A percentile compares a stretch with the other conserved stretches of the same genome.
Conservation (phyloP, 1,284 basidiomycete species). For the Puccinia polysora region DNA sequence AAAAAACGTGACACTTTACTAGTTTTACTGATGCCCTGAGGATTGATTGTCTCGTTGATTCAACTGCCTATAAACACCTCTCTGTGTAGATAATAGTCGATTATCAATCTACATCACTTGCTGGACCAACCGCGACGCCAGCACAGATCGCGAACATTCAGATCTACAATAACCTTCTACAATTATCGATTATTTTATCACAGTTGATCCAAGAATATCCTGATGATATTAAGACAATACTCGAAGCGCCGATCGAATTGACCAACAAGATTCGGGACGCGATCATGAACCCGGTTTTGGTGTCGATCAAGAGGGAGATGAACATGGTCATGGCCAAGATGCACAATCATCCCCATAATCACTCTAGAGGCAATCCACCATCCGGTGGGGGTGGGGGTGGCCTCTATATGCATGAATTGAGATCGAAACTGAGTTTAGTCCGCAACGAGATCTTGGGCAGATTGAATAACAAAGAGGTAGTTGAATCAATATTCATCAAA, state of each 20-base stretch:
- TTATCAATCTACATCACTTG: slow-evolving; percentile 67
- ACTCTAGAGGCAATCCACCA: slow-evolving; percentile 64
- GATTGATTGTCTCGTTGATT: background rate
- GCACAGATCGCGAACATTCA: slow-evolving; percentile 72
- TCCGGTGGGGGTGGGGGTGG: slow-evolving; percentile 63
- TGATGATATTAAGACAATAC: slow-evolving; percentile 60
- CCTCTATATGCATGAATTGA: slow-evolving; percentile 80
- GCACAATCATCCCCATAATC: slow-evolving; percentile 62
- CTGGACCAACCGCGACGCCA: slow-evolving; percentile 70
- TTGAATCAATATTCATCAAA: slow-evolving; percentile 26
- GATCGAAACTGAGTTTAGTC: slow-evolving; percentile 75
- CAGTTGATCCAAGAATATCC: slow-evolving; percentile 68
- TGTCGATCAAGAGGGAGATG: slow-evolving; percentile 71
- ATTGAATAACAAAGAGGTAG: slow-evolving; percentile 65
- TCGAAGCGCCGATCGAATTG: slow-evolving; percentile 66
- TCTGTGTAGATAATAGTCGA: slow-evolving; percentile 65
- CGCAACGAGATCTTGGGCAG: slow-evolving; percentile 68
- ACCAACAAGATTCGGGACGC: slow-evolving; percentile 61
- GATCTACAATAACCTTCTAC: slow-evolving; percentile 70
- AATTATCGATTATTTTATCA: slow-evolving; percentile 67
- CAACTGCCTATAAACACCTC: slow-evolving; percentile 2
- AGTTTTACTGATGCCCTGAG: background rate
- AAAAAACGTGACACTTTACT: too few relatives aligned
- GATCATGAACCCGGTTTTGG: slow-evolving; percentile 66
- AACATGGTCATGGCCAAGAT: slow-evolving; percentile 70